Evolutionary conservation across 495 filamentous ascomycete species (phyloP).

Genomic region (Clavariopsis aquatica): DNA sequence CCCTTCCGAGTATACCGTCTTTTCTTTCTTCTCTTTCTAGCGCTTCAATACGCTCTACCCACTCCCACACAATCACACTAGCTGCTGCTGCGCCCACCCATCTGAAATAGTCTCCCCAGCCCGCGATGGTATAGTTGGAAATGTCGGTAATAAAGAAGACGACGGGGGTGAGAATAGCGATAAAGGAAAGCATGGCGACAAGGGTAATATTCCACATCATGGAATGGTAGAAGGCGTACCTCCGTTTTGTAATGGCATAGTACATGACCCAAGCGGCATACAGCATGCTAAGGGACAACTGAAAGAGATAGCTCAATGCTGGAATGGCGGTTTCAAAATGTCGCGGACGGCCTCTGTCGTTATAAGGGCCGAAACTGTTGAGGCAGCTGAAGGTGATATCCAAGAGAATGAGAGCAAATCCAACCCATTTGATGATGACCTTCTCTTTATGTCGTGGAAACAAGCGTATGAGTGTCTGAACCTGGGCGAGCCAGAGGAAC

Average conservation of each 20-base stretch:
- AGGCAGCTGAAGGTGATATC: conserved; percentile 87
- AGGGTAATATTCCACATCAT: conserved; percentile 90
- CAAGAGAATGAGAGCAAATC: conserved; percentile 86
- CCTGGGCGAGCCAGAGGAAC: conserved; percentile 95
- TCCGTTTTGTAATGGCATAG: conserved; percentile 87
- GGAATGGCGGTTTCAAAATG: conserved; percentile 86
- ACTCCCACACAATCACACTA: conserved; percentile 98
- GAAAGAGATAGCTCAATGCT: conserved; percentile 90
- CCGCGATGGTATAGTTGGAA: conserved; percentile 78
- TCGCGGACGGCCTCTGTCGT: conserved; percentile 59
- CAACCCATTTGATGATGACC: conserved; percentile 97
- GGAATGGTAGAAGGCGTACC: conserved; percentile 89
- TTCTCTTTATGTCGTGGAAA: conserved; percentile 98
- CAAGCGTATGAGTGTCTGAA: conserved; percentile 90
- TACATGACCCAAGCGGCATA: conserved; percentile 97
- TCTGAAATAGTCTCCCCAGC: conserved; percentile 95
- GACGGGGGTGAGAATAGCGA: conserved; percentile 81
- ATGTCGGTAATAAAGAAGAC: conserved; percentile 97
- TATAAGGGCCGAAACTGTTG: conserved; percentile 73
- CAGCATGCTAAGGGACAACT: conserved; percentile 80
- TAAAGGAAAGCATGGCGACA: conserved; percentile 76
- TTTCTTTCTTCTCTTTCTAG: conserved; percentile 94
- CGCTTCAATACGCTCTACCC: conserved; percentile 98
- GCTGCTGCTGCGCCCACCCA: conserved; percentile 97
- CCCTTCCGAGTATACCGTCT: conserved; percentile 89